These are phyloP conservation scores for Hymenoscyphus occultus DNA, from an alignment of 2,329 filamentous ascomycete genomes.

Conservation along the genomic window DNA sequence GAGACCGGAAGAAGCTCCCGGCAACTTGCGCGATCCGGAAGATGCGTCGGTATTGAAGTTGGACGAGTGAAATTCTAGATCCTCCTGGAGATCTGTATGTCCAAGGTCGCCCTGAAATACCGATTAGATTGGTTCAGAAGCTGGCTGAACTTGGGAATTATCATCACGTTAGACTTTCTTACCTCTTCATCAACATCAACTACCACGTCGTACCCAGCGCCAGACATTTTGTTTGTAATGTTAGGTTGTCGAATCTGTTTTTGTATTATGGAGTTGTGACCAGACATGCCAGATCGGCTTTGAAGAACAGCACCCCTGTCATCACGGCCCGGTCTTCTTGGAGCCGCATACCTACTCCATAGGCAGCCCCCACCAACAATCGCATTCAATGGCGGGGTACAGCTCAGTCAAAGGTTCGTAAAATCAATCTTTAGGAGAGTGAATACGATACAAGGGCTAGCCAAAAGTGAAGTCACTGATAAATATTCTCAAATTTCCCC, in stretches of 20 bases:
- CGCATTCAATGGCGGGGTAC: background rate
- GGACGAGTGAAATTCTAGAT: conserved; percentile 97
- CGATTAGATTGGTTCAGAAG: conserved; percentile 7
- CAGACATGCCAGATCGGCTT: conserved; percentile 3
- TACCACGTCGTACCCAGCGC: conserved; percentile 90
- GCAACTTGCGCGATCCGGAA: conserved; percentile 41
- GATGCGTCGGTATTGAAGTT: conserved; percentile 65
- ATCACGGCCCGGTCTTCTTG: background rate
- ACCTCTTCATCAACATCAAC: conserved; percentile 98
- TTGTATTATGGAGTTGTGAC: background rate
- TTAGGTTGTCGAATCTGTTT: conserved; percentile 3
- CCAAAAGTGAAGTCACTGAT: too few relatives aligned
- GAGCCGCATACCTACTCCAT: background rate
- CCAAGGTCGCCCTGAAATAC: conserved; percentile 81
- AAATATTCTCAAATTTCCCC: too few relatives aligned
- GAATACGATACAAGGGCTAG: too few relatives aligned
- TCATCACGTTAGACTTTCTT: conserved; percentile 27
- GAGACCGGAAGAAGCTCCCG: conserved; percentile 44
- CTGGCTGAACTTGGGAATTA: conserved; percentile 5
- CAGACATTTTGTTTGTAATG: conserved; percentile 30
- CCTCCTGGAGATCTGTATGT: conserved; percentile 96
- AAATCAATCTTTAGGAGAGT: too few relatives aligned
- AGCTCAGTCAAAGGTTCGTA: too few relatives aligned
- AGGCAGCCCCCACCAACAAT: background rate
- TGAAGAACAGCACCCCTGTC: conserved; percentile 5